Evolutionary conservation across 2,329 filamentous ascomycete species (phyloP), one percentile per base, ranked within the genome.

Genomic region (Aspergillus sp.): DNA sequence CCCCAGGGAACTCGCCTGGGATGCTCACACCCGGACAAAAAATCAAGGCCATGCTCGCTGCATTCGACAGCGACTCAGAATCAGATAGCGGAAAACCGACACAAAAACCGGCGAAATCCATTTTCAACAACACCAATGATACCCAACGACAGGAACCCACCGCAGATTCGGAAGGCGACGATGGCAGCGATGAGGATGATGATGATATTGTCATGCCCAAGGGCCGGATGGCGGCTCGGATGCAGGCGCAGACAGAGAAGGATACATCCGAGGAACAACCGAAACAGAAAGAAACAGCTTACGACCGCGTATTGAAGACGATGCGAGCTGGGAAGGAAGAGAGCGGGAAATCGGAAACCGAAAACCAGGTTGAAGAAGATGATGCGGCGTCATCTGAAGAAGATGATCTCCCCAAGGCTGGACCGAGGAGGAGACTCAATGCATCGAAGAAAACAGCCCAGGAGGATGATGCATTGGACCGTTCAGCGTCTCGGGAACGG

Each of bases 211-310:
- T 77, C 38, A 64, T 75, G 36, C 85, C 85, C 1, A 75, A 77
- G 43, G 83, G 84, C 26, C 77, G 78, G 41, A 71, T 88, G 52
- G 83, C 83, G 9, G 75, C 83, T 11, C 74, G 80, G 40, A 81
- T 89, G 75, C 75, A 78, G 48, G 75, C 59, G 27, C 46, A 53
- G 28, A 47, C 53, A 9, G 52, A 59, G 28, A 13, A 13, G 11
- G 7, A 13, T 10, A 13, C 7, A n/a, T 10, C 11, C 8, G 13
- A 28, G 3, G 37, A 13, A 5, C 35, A 30, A 27, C 3, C 29
- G 1, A 39, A 41, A 5, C 54, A 66, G 12, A 40, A 48, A 32
- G 61, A 64, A 33, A 65, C 62, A 31, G 71, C 72, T 6, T 69
- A 68, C 45, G 57, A 67, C 33, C 63, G 65, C 19, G 65, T 75